Percentiles rank a stretch among this genome's conserved stretches.
These are phyloP conservation scores for Solanum lycopersicoides DNA, from an alignment of 257 asterid species.

Conservation along the genomic window DNA sequence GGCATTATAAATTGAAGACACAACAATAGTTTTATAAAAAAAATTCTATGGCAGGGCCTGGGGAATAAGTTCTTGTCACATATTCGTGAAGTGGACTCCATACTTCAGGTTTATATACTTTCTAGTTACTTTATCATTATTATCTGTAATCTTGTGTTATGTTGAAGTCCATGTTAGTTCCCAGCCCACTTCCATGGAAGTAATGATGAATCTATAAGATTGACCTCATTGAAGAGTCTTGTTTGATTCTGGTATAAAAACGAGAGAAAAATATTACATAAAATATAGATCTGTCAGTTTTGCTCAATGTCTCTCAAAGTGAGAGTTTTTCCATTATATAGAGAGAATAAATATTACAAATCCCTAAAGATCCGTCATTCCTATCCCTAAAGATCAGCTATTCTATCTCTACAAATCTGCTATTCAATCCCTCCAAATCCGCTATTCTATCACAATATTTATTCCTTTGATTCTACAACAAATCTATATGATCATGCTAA, in stretches of 20 bases:
- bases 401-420: too few species aligned
- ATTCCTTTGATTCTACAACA: too few species aligned
- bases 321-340: too few species aligned
- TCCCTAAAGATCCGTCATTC: too few species aligned
- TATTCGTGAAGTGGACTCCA: slow-evolving; percentile 95
- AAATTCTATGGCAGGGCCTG: slow-evolving; percentile 59
- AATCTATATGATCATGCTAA: too few species aligned
- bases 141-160: background rate
- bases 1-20: background rate
- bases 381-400: too few species aligned
- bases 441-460: too few species aligned
- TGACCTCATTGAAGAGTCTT: background rate
- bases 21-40: background rate
- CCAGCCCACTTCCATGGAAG: background rate
- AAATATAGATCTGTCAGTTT: background rate
- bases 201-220: background rate
- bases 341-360: too few species aligned
- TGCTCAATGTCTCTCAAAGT: too few species aligned
- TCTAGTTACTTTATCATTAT: background rate
- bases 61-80: slow-evolving; percentile 95
- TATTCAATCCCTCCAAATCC: too few species aligned
- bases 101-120: slow-evolving; percentile 61
- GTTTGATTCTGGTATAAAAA: background rate
- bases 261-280: background rate
- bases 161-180: background rate